Evolutionary conservation across 129 eudicot species (phyloP), one percentile per base, ranked within the genome.

Genomic region (Escallonia herrerae): DNA sequence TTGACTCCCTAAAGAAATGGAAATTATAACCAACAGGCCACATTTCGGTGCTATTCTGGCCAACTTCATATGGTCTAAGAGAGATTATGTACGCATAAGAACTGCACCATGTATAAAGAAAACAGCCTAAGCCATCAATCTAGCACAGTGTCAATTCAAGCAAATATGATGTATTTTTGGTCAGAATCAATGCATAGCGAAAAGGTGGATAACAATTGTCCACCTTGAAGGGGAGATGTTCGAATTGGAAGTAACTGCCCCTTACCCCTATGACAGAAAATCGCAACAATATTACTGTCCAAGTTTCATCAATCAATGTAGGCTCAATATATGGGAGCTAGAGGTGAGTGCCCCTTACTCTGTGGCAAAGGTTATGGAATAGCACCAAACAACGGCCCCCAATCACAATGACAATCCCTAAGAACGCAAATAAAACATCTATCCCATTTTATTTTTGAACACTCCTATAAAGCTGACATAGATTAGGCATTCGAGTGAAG

Each of bases 341-440:
- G 33, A 22, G 33, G 33, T 22, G 33, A 22, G 33, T 22, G 33
- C 33, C 33, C 33, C 33, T 22, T 22, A 22, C 33, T 22, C 1
- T 22, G 33, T 22, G 33, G 33, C 33, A 22, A 22, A 22, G 33
- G 33, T 22, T 22, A 22, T 22, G 33, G 33, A 22, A 8, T 63
- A 7, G 3, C 3, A 22, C 56, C 13, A 40, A 7, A 15, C n/a
- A 5, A 44, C 10, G 60, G 44, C 46, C 51, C 62, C 52, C 59
- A 66, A 66, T 49, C 52, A 66, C 15, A 65, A 9, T 40, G 8
- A 66, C 54, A 15, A 66, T 0, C 60, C 14, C 44, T 15, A 46
- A 45, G 55, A 15, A 65, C 37, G 8, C 3, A 42, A 54, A 9
- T 66, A 45, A 3, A 7, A 13, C 7, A 53, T 14, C 3, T 38